A percentile compares a stretch with the other conserved stretches of the same genome.
Evolutionary conservation across 768 basidiomycete genomes (phyloP).

Genomic region (Rhodotorula sphaerocarpa): DNA sequence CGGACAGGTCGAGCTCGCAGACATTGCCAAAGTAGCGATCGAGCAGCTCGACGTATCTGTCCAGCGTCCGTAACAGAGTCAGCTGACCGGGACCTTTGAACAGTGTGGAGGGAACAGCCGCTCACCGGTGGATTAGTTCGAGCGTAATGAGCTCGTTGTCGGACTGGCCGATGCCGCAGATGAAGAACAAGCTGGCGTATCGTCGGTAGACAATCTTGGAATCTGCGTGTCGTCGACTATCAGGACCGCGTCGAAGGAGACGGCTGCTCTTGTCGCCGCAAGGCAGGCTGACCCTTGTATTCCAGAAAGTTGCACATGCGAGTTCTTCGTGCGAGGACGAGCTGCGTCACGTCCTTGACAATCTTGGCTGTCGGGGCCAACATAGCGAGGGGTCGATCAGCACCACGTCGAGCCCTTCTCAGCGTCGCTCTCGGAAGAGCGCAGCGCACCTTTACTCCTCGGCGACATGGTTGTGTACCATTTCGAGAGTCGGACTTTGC

Average conservation of each 20-base stretch:
- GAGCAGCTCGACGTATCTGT: slow-evolving; percentile 56
- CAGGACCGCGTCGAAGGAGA: not conserved
- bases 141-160: slow-evolving; percentile 90
- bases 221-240: too few species aligned
- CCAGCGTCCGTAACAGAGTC: not conserved
- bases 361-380: slow-evolving; percentile 57
- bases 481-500: slow-evolving; percentile 88
- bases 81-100: too few species aligned
- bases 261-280: too few species aligned
- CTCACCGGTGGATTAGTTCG: slow-evolving; percentile 89
- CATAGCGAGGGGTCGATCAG: too few species aligned
- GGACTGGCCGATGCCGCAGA: slow-evolving; percentile 67
- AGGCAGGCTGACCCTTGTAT: slow-evolving; percentile 68
- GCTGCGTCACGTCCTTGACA: slow-evolving; percentile 88
- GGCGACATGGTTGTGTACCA: slow-evolving; percentile 83
- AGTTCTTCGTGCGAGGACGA: slow-evolving; percentile 69
- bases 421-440: not conserved
- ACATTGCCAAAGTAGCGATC: slow-evolving; percentile 78
- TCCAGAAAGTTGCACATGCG: slow-evolving; percentile 95
- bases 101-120: too few species aligned
- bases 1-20: slow-evolving; percentile 80
- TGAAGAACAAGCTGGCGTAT: slow-evolving; percentile 92
- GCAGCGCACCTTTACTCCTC: slow-evolving; percentile 46
- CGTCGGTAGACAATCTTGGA: slow-evolving; percentile 86
- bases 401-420: not conserved